Base-by-base conservation (phyloP, 2,329 filamentous ascomycete species). In the Aspergillus bombycis region DNA sequence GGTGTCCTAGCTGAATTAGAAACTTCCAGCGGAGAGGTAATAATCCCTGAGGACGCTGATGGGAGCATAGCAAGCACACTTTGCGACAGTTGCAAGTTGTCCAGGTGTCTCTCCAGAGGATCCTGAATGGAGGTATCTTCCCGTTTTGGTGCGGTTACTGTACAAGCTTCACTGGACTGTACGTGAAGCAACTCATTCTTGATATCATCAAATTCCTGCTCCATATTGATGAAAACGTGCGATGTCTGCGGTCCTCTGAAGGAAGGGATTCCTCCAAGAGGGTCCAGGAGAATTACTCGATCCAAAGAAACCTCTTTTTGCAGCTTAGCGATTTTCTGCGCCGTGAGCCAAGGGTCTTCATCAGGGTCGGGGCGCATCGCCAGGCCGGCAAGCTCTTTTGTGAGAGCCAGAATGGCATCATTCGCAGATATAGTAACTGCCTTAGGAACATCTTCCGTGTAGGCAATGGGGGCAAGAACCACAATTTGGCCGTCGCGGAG, bases 201-300 rank as follows among this genome's bases (percentile, higher is more conserved):
- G 56, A 96, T 89, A 30, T 85, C 80, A 1, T 86, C 82, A 68
- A 91, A 97, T 74, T 99, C 94, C 73, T 98, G 93, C 73, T 96
- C 91, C 62, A 99, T 84, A 71, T 99, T 99, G 74, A 99, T 87
- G 74, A 97, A 98, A 9, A 95, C 87, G 74, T 95, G 91, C 2
- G 91, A 57, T 84, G 86, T 69, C 77, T 90, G 80, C 52, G 85
- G 80, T 68, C 85, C 76, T 75, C 84, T 79, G 70, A 84, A 75
- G 63, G 92, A 83, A 0, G 95, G 95, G 53, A 94, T 93, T 0
- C 93, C 94, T 3, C 95, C 95, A 0, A 93, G 80, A 0, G 92
- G 89, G 75, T 99, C 95, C 8, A 99, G 84, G 32, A 99, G 82
- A 65, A 99, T 96, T 48, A 99, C 84, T 41, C 94, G 87, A 74